Base-by-base conservation (phyloP, 1,139 yeast species). In the Pichia terricola region DNA sequence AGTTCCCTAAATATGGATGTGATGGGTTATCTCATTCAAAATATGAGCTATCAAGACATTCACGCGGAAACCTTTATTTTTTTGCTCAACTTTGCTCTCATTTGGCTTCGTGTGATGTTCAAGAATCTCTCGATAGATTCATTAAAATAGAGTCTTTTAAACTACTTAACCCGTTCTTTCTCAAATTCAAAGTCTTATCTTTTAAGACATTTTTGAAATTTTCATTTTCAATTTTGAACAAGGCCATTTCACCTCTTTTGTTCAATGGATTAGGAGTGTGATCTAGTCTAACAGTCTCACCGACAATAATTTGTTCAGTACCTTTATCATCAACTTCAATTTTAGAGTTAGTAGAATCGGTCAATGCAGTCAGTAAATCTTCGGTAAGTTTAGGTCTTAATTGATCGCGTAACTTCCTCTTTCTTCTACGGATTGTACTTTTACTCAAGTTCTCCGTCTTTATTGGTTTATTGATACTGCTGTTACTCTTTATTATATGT, bases 211-310 rank as follows among this genome's bases (percentile, higher is more conserved):
- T 62, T 32, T 68, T 72, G 58, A 83, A 82, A 48, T 79, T 68
- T 50, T 66, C 64, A 45, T 72, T 69, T 55, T 82, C 94, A 26
- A 47, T 54, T 38, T 63, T 64, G 53, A 79, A 72, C 26, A 82
- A 69, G 35, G 65, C 62, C 50, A 69, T 70, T 39, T 75, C 77
- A 26, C 89, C 89, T 28, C 69, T 68, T 44, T 69, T 69, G 32
- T 67, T 70, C 47, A 75, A 75, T 10, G 83, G 77, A 53, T 78
- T 81, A 7, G 91, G 91, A 43, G 66, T 63, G 56, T 81, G 80
- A 46, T 63, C 64, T 37, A 67, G 64, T 35, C 60, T 56, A 35
- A 57, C 52, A 27, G 45, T 55, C 6, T 48, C 38, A 35, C 45
- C 46, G 8, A 40, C 43, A 37, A 50, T 54, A 10, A 51, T 46